These are phyloP conservation scores for Kwoniella europaea DNA, from an alignment of 768 basidiomycete species.

Conservation along the genomic window DNA sequence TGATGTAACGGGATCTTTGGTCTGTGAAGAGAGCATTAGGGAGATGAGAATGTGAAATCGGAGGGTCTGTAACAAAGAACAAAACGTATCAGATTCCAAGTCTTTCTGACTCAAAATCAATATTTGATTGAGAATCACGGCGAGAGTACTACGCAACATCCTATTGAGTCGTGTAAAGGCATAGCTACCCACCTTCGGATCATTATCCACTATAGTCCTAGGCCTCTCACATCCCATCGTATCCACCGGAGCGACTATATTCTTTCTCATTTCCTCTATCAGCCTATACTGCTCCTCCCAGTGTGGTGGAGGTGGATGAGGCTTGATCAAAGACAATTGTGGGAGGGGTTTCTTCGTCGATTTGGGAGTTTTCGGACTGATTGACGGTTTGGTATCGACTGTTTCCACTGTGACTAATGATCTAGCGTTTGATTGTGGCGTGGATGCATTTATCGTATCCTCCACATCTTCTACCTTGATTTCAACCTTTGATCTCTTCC, in stretches of 20 bases:
- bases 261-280: conserved; percentile 76
- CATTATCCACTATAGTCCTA: conserved; percentile 31
- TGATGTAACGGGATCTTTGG: conserved; percentile 86
- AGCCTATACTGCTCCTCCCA: conserved; percentile 54
- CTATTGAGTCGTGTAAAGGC: neutral
- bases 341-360: conserved; percentile 46
- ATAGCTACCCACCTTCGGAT: conserved; percentile 36
- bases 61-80: conserved; percentile 64
- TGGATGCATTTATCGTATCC: neutral
- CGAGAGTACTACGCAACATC: neutral
- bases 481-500: conserved; percentile 19
- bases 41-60: conserved; percentile 86
- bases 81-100: too few species aligned
- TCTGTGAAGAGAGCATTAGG: conserved; percentile 94
- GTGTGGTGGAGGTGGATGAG: conserved; percentile 51
- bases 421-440: conserved; percentile 7
- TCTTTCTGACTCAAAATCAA: neutral
- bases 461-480: conserved; percentile 23
- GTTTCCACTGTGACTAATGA: neutral
- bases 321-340: conserved; percentile 48
- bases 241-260: conserved; percentile 82
- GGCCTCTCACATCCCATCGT: conserved; percentile 62
- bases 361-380: conserved; percentile 31
- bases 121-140: neutral
- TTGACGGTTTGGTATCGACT: too few species aligned